Conservation (phyloP, 208 protist genomes). For the Wallacemonas sp. region DNA sequence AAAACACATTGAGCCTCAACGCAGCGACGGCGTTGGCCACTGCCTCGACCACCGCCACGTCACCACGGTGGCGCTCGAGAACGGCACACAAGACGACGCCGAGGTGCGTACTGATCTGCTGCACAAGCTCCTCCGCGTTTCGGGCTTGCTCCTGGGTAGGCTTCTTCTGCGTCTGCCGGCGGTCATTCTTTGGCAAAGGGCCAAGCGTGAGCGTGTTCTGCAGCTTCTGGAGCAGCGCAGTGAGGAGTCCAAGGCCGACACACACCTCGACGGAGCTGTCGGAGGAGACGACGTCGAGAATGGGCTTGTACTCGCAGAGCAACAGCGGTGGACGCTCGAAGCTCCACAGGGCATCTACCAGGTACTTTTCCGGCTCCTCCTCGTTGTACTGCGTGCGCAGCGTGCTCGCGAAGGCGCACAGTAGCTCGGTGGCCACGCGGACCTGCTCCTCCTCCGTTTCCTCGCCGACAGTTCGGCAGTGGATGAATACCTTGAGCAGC, state of each 20-base stretch:
- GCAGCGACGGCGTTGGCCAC: conserved; percentile 46
- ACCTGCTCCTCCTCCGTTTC: conserved; percentile 50
- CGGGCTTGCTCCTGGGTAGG: background rate
- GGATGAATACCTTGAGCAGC: conserved; percentile 84
- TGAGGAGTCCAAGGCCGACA: conserved; percentile 52
- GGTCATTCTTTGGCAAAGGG: conserved; percentile 66
- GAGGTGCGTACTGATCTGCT: conserved; percentile 49
- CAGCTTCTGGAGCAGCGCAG: conserved; percentile 61
- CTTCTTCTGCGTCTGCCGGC: conserved; percentile 26
- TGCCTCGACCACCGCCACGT: conserved; percentile 42
- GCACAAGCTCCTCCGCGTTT: conserved; percentile 29
- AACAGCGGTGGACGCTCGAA: conserved; percentile 51
- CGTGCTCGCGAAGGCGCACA: conserved; percentile 75
- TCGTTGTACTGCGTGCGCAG: conserved; percentile 74
- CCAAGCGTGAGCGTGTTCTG: conserved; percentile 48
- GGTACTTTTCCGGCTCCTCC: conserved; percentile 80
- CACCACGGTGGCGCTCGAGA: conserved; percentile 56
- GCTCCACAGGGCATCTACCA: conserved; percentile 85
- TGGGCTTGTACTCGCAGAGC: conserved; percentile 52
- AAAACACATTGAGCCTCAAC: conserved; percentile 59
- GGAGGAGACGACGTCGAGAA: conserved; percentile 42
- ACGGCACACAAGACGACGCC: conserved; percentile 41
- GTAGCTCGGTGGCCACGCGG: conserved; percentile 55
- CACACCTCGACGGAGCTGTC: conserved; percentile 48
- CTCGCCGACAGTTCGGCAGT: conserved; percentile 64